Evolutionary conservation across 2,329 filamentous ascomycete species (phyloP), one percentile per base, ranked within the genome.

Genomic region (Alternaria metachromatica): DNA sequence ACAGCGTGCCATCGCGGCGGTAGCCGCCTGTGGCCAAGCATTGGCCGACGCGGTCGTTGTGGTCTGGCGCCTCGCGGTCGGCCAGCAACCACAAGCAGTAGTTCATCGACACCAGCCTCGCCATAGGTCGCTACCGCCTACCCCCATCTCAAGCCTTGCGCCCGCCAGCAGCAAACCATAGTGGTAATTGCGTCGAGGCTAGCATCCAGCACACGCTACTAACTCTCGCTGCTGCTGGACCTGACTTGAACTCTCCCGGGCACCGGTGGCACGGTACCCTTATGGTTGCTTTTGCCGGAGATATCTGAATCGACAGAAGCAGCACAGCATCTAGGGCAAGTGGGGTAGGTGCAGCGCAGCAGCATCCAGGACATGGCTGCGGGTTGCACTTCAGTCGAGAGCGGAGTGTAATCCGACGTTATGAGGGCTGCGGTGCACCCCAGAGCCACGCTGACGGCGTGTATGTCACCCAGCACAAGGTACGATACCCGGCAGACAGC

Each of bases 231-330:
- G 30, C 49, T 37, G 49, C 49, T 51, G 49, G 28, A 10, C 49
- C 49, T 33, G 49, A n/a, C 28, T 37, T 53, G 49, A 53, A 53
- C 49, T 53, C 28, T 72, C 59, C 71, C 68, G 65, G 67, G 70
- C 64, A 68, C 72, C 69, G 55, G 74, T 77, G 64, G 68, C 67
- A 77, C 75, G 71, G 75, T 65, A 71, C 63, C 67, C 69, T 69
- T 55, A 66, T 61, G 66, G 63, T 63, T 73, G 72, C 69, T 72
- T 68, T 62, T 72, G 55, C 57, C 51, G 67, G 58, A 64, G 59
- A 25, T 63, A 60, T 53, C 60, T 63, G 63, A 64, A 51, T 60
- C 61, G 55, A 70, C 70, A 68, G 69, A 66, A 62, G 67, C 63
- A 66, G 60, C 49, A 58, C 60, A 59, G 54, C 59, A 53, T 55